Conservation (phyloP, 2,329 filamentous ascomycete species). For the Macrophomina tecta region DNA sequence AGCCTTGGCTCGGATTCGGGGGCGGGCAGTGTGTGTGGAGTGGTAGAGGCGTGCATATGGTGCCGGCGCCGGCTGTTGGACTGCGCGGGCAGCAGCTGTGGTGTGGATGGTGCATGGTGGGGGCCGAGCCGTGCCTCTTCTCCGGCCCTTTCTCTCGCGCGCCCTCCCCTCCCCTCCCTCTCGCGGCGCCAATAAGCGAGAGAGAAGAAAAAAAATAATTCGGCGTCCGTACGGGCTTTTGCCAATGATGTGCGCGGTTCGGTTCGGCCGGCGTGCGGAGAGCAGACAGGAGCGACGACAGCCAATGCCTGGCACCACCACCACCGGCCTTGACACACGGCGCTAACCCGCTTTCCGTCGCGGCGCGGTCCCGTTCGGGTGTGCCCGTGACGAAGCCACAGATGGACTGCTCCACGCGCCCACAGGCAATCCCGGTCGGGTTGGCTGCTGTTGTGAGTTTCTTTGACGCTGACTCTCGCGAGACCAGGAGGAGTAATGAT, state of each 20-base stretch:
- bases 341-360: slow-evolving; percentile 18
- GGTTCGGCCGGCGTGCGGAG: neutral
- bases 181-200: slow-evolving; percentile 20
- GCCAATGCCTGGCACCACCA: slow-evolving; percentile 19
- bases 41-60: neutral
- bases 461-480: slow-evolving; percentile 1
- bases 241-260: too few species aligned
- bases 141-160: neutral
- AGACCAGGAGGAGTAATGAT: too few species aligned
- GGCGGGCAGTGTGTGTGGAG: neutral
- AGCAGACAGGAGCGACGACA: neutral
- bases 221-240: neutral
- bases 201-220: neutral
- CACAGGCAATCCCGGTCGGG: too few species aligned
- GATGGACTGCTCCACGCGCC: slow-evolving; percentile 1
- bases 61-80: neutral
- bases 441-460: neutral
- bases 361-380: slow-evolving; percentile 17
- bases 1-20: neutral
- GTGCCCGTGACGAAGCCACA: slow-evolving; percentile 26
- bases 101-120: slow-evolving; percentile 7
- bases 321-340: slow-evolving; percentile 16
- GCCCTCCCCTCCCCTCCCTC: too few species aligned
- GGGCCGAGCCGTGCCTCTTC: slow-evolving; percentile 28
- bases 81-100: neutral